Evolutionary conservation across 768 basidiomycete species (phyloP).

Genomic region (Tephrocybe sp.): DNA sequence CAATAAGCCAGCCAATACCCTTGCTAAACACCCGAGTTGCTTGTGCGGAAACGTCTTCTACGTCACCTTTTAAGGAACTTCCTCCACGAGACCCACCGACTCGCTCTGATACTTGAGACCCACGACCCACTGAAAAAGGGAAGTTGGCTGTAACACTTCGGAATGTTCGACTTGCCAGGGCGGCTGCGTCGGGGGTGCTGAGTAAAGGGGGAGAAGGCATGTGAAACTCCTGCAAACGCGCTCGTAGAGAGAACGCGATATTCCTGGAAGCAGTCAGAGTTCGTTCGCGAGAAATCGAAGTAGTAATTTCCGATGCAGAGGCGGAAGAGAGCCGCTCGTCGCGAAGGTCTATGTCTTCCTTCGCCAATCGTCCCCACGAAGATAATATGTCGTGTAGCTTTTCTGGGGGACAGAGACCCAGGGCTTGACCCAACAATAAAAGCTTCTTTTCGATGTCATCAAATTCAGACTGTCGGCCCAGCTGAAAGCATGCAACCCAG

Average conservation of each 20-base stretch:
- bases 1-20: constrained; percentile 96
- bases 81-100: constrained; percentile 47
- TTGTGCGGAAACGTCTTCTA: constrained; percentile 68
- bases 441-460: constrained; percentile 66
- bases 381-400: constrained; percentile 74
- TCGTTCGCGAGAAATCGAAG: constrained; percentile 14
- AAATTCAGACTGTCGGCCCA: constrained; percentile 83
- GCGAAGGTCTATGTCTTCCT: constrained; percentile 55
- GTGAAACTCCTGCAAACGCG: constrained; percentile 63
- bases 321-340: constrained; percentile 37
- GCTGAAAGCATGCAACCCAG: constrained; percentile 88
- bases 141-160: constrained; percentile 74
- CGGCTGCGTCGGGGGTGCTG: constrained; percentile 76
- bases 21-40: constrained; percentile 80
- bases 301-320: constrained; percentile 25
- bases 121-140: constrained; percentile 58
- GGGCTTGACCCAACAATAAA: constrained; percentile 71
- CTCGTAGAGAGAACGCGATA: constrained; percentile 54
- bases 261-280: constrained; percentile 27
- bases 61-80: constrained; percentile 41
- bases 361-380: constrained; percentile 76
- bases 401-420: constrained; percentile 85
- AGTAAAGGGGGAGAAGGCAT: constrained; percentile 69
- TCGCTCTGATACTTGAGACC: constrained; percentile 38
- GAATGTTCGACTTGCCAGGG: constrained; percentile 78